phyloP scores from a whole-genome alignment of 352 stramenopile species.

The Phytophthora pistaciae region DNA sequence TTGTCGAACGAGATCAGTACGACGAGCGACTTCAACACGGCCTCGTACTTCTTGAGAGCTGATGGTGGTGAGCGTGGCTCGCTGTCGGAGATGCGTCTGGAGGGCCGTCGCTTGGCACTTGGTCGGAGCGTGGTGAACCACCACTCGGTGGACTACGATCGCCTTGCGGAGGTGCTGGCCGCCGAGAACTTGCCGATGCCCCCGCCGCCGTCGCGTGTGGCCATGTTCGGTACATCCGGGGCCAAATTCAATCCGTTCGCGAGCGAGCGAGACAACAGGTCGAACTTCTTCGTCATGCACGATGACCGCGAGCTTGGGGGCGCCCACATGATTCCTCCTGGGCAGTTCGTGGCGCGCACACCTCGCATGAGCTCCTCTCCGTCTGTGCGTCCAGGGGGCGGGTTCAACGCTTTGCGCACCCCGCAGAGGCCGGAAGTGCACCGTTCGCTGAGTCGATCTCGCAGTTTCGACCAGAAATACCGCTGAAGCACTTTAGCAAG shows the following conservation, averaged over 20 bases:
- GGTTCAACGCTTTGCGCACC: conserved; percentile 23
- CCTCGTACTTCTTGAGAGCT: conserved; percentile 62
- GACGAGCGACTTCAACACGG: conserved; percentile 53
- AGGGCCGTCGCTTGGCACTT: conserved; percentile 44
- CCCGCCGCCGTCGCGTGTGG: conserved; percentile 62
- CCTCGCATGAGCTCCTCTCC: conserved; percentile 24
- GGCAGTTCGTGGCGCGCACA: conserved; percentile 34
- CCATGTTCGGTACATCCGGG: conserved; percentile 66
- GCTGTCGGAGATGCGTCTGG: conserved; percentile 55
- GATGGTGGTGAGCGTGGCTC: conserved; percentile 41
- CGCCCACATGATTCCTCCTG: conserved; percentile 37
- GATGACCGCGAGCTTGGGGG: conserved; percentile 43
- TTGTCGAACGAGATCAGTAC: conserved; percentile 59
- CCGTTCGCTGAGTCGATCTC: background rate
- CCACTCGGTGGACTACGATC: conserved; percentile 71
- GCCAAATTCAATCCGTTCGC: conserved; percentile 61
- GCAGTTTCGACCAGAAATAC: background rate
- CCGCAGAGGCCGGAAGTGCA: conserved; percentile 5
- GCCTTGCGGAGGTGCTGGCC: conserved; percentile 41
- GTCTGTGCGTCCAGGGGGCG: conserved; percentile 6
- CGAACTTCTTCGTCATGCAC: conserved; percentile 61
- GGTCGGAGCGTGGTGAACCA: conserved; percentile 73
- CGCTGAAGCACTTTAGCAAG: background rate
- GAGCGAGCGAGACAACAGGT: conserved; percentile 36
- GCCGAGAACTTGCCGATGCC: conserved; percentile 53